Base-by-base conservation (phyloP, 1,284 basidiomycete genomes). In the Trametes hirsuta region DNA sequence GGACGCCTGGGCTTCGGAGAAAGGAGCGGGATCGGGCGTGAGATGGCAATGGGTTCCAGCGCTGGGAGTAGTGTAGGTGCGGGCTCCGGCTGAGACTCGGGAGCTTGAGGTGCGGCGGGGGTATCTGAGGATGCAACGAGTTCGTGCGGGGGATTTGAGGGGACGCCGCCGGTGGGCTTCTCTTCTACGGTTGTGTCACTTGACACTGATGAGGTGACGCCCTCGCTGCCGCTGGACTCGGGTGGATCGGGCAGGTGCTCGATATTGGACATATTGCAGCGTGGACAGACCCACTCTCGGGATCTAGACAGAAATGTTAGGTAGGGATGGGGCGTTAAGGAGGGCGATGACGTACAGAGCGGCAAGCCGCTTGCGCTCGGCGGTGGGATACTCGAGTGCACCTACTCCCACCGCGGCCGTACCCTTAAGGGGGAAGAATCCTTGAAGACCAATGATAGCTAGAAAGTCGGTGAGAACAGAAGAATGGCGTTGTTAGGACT, bases 351-450 rank as follows among this genome's bases (percentile, higher is more conserved):
- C 91, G 74, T 73, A 95, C 91, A 93, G 68, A 54, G 78, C 78
- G 8, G 95, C 95, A 22, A 98, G 80, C 54, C 95, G 82, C 72
- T 84, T 91, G 53, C 94, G 84, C 73, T 97, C 95, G 6, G 83
- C 79, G 25, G 84, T 75, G 6, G 93, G 89, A 68, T 88, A 89
- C 68, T 97, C 93, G 47, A 98, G 81, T 2, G 93, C 94, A 4
- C 95, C 95, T 40, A 97, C 89, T 14, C 94, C 94, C 36, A 88
- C 88, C n/a, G 95, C 88, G 22, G 94, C 89, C 69, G 95, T 90
- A 25, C 94, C 94, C 61, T 89, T 91, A 53, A 95, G 81, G 58
- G 93, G 93, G 74, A 97, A 96, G 76, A 98, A 95, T 0, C 93
- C 90, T 71, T 95, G 91, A 3, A 97, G 81, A 18, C 94, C 96